Conservation (phyloP, 2,329 filamentous ascomycete genomes). For the Fusarium sp. region DNA sequence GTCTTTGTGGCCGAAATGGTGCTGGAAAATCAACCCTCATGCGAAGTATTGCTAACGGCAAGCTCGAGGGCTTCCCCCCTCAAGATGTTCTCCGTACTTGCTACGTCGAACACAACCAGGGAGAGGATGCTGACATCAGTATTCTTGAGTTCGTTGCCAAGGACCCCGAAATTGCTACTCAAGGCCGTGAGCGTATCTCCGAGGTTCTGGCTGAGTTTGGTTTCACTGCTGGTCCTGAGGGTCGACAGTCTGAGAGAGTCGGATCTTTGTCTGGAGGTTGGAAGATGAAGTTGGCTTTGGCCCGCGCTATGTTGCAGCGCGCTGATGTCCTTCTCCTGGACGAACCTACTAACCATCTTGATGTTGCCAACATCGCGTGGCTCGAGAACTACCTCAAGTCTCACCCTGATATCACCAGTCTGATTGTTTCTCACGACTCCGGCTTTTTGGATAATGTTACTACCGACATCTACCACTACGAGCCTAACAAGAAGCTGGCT, state of each 20-base stretch:
- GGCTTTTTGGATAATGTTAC: constrained; percentile 97
- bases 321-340: constrained; percentile 97
- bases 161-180: constrained; percentile 84
- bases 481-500: constrained; percentile 91
- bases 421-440: constrained; percentile 99
- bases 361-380: constrained; percentile 97
- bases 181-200: constrained; percentile 83
- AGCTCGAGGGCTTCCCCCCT: constrained; percentile 95
- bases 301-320: constrained; percentile 94
- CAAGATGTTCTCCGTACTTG: constrained; percentile 94
- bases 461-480: constrained; percentile 99
- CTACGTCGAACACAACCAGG: constrained; percentile 99
- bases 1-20: constrained; percentile 95
- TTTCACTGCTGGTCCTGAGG: constrained; percentile 89
- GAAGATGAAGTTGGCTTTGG: constrained; percentile 99
- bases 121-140: constrained; percentile 95
- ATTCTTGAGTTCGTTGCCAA: constrained; percentile 94
- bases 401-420: constrained; percentile 95
- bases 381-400: constrained; percentile 92
- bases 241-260: constrained; percentile 88
- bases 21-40: constrained; percentile 99
- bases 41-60: constrained; percentile 94
- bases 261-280: constrained; percentile 96
- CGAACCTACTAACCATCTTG: constrained; percentile 98
- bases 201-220: constrained; percentile 90